phyloP scores from a whole-genome alignment of 148 eudicot species.

The Simmondsia chinensis region DNA sequence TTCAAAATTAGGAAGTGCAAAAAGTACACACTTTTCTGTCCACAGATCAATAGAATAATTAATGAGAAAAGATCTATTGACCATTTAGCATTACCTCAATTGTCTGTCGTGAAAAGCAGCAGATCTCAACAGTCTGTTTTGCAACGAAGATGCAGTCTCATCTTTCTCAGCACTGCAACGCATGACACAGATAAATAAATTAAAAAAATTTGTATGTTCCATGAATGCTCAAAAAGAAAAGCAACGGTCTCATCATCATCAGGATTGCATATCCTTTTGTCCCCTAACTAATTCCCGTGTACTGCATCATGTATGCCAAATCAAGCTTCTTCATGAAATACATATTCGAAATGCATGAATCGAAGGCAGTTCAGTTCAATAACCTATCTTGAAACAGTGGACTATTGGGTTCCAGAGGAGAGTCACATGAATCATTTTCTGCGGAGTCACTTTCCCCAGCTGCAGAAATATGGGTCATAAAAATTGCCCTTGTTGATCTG shows the following conservation, averaged over 20 bases:
- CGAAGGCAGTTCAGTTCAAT: conserved; percentile 5
- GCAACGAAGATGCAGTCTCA: conserved; percentile 61
- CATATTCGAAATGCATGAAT: too few relatives aligned
- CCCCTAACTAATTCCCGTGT: too few relatives aligned
- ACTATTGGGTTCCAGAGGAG: conserved; percentile 96
- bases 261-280: too few relatives aligned
- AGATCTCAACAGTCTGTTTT: conserved; percentile 62
- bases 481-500: conserved; percentile 77
- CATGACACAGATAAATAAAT: too few relatives aligned
- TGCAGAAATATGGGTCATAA: conserved; percentile 84
- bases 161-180: conserved; percentile 83
- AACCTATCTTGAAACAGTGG: conserved; percentile 84
- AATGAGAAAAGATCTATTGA: too few relatives aligned
- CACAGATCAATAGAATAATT: too few relatives aligned
- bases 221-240: not conserved
- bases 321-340: too few relatives aligned
- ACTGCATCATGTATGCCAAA: too few relatives aligned
- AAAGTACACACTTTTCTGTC: too few relatives aligned
- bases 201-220: too few relatives aligned
- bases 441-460: conserved; percentile 99
- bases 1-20: too few relatives aligned
- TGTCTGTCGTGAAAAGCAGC: conserved; percentile 44
- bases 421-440: conserved; percentile 98
- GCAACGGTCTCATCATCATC: not conserved
- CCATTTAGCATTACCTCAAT: conserved; percentile 69